These are phyloP conservation scores for Margaritispora aquatica DNA, from an alignment of 495 filamentous ascomycete genomes.

Conservation along the genomic window DNA sequence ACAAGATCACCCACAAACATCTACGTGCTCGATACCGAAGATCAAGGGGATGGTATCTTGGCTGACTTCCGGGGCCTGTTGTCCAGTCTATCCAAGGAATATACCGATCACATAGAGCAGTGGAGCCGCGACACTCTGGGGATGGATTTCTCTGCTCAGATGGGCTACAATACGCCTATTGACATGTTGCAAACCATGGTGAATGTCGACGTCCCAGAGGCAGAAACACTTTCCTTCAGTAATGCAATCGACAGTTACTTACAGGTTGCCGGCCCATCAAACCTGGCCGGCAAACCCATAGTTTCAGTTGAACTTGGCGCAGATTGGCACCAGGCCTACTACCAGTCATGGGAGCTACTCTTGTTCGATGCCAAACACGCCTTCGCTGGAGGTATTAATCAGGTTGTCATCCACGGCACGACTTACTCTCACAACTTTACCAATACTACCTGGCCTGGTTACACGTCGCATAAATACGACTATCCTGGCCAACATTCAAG, in stretches of 20 bases:
- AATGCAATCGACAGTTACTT: constrained; percentile 32
- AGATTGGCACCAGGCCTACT: constrained; percentile 24
- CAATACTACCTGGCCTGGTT: constrained; percentile 35
- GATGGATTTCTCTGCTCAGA: constrained; percentile 37
- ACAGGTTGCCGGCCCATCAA: constrained; percentile 40
- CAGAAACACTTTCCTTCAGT: constrained; percentile 37
- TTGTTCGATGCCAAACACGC: constrained; percentile 28
- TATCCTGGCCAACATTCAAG: constrained; percentile 39
- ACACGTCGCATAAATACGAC: constrained; percentile 37
- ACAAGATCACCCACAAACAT: background rate
- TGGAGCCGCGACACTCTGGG: constrained; percentile 32
- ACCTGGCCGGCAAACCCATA: constrained; percentile 30
- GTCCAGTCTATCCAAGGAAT: background rate
- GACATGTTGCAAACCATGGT: constrained; percentile 37
- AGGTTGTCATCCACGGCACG: constrained; percentile 40
- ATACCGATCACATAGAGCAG: constrained; percentile 26
- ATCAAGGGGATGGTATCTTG: background rate
- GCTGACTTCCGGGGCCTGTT: constrained; percentile 24
- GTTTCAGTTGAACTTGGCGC: constrained; percentile 40
- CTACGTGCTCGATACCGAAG: background rate
- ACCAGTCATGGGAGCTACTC: constrained; percentile 24
- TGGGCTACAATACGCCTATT: constrained; percentile 42
- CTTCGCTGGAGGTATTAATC: constrained; percentile 37
- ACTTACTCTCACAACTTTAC: constrained; percentile 30
- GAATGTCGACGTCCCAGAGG: constrained; percentile 38